These are phyloP conservation scores for Craterostigma plantagineum DNA, from an alignment of 257 asterid genomes.

Conservation along the genomic window DNA sequence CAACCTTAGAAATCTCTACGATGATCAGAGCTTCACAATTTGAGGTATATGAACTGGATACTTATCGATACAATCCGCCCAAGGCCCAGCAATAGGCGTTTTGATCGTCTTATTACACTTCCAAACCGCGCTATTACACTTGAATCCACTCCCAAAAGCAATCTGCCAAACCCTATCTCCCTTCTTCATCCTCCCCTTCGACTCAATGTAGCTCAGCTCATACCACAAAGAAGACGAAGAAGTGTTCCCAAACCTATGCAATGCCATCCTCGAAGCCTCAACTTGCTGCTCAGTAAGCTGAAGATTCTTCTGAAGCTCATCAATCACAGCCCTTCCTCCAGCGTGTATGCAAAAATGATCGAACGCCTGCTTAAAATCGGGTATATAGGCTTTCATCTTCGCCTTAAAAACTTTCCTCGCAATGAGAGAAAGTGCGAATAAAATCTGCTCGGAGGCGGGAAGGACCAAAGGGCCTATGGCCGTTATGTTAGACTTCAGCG, in stretches of 20 bases:
- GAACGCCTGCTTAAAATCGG: slow-evolving; percentile 44
- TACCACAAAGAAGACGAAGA: slow-evolving; percentile 66
- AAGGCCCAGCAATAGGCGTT: slow-evolving; percentile 25
- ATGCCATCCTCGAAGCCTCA: slow-evolving; percentile 50
- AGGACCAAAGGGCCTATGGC: slow-evolving; percentile 52
- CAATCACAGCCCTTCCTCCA: slow-evolving; percentile 65
- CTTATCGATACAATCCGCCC: slow-evolving; percentile 34
- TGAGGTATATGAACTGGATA: slow-evolving; percentile 36
- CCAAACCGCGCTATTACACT: slow-evolving; percentile 45
- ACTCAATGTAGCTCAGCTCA: slow-evolving; percentile 46
- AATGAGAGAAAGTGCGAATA: slow-evolving; percentile 19
- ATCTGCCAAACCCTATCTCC: slow-evolving; percentile 61
- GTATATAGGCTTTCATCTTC: slow-evolving; percentile 25
- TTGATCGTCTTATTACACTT: slow-evolving; percentile 23
- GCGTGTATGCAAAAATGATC: slow-evolving; percentile 70
- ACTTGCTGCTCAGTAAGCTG: slow-evolving; percentile 35
- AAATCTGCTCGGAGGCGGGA: slow-evolving; percentile 42
- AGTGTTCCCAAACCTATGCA: slow-evolving; percentile 53
- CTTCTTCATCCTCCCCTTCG: slow-evolving; percentile 54
- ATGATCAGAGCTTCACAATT: slow-evolving; percentile 19
- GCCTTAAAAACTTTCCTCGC: slow-evolving; percentile 17
- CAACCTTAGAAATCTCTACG: too few relatives aligned
- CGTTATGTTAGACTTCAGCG: slow-evolving; percentile 41
- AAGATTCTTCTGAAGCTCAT: slow-evolving; percentile 44
- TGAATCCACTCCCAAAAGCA: slow-evolving; percentile 39